phyloP scores from a whole-genome alignment of 768 basidiomycete species.

The Pluteus cervinus region DNA sequence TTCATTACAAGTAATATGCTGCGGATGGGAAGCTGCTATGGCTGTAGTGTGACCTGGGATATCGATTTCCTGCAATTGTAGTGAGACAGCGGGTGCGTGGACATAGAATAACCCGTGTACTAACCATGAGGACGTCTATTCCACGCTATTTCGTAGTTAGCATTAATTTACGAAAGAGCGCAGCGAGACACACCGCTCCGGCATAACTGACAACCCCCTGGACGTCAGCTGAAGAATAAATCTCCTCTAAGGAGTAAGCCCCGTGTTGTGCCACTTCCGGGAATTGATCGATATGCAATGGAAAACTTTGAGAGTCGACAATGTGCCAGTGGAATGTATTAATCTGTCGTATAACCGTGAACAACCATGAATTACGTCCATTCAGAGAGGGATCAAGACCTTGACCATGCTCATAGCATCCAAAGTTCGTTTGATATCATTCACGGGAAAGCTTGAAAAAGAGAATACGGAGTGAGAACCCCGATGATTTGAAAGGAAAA shows the following conservation, averaged over 20 bases:
- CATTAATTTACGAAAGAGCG: conserved; percentile 30
- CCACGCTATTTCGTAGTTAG: conserved; percentile 44
- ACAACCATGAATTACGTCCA: conserved; percentile 45
- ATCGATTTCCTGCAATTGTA: not conserved
- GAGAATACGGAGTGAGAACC: conserved; percentile 1
- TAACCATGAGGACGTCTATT: conserved; percentile 64
- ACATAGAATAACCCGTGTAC: conserved; percentile 19
- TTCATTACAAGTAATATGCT: conserved; percentile 62
- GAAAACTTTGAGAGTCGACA: conserved; percentile 76
- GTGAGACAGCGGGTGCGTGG: not conserved
- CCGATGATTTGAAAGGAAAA: not conserved
- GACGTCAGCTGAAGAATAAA: conserved; percentile 52
- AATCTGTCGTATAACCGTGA: conserved; percentile 42
- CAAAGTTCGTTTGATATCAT: conserved; percentile 61
- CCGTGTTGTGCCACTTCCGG: conserved; percentile 59
- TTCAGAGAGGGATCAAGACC: conserved; percentile 41
- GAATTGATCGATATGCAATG: conserved; percentile 53
- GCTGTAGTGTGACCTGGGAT: conserved; percentile 76
- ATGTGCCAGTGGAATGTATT: conserved; percentile 82
- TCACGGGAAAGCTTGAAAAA: conserved; percentile 46
- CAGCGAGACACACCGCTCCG: conserved; percentile 39
- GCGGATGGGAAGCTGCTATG: conserved; percentile 62
- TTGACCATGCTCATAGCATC: conserved; percentile 78
- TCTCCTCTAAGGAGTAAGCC: conserved; percentile 53
- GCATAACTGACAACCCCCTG: conserved; percentile 60